Conservation (phyloP, 2,329 filamentous ascomycete species). For the Phialocephala subalpina region DNA sequence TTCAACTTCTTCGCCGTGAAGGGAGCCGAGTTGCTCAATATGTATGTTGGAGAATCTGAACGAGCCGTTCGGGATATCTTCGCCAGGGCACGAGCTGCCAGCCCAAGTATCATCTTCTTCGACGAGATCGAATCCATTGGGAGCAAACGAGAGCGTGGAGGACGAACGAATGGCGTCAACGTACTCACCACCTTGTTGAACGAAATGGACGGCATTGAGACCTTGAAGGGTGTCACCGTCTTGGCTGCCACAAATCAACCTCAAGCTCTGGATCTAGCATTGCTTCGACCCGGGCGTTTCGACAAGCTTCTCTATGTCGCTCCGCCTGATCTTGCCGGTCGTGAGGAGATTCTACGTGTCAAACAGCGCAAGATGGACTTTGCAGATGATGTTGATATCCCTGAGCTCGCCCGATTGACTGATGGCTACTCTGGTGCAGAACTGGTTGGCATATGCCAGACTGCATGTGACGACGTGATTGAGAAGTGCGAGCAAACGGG, state of each 20-base stretch:
- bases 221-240: conserved; percentile 82
- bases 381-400: conserved; percentile 69
- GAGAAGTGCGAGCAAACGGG: conserved; percentile 55
- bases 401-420: conserved; percentile 66
- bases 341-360: conserved; percentile 78
- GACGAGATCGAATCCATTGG: conserved; percentile 92
- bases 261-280: conserved; percentile 82
- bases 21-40: conserved; percentile 90
- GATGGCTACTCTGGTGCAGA: conserved; percentile 90
- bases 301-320: conserved; percentile 87
- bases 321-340: conserved; percentile 75
- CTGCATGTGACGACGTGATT: conserved; percentile 58
- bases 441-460: conserved; percentile 68
- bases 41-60: conserved; percentile 97
- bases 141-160: conserved; percentile 54
- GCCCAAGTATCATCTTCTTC: conserved; percentile 94
- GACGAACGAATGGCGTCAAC: conserved; percentile 68
- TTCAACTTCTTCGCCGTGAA: conserved; percentile 96
- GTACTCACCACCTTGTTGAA: conserved; percentile 89
- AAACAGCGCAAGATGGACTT: conserved; percentile 69
- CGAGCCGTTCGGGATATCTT: conserved; percentile 86
- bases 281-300: conserved; percentile 86
- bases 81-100: conserved; percentile 82
- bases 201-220: conserved; percentile 95
- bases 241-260: conserved; percentile 93